phyloP scores from a whole-genome alignment of 2,329 filamentous ascomycete species.

The Ophiostoma angusticollis region DNA sequence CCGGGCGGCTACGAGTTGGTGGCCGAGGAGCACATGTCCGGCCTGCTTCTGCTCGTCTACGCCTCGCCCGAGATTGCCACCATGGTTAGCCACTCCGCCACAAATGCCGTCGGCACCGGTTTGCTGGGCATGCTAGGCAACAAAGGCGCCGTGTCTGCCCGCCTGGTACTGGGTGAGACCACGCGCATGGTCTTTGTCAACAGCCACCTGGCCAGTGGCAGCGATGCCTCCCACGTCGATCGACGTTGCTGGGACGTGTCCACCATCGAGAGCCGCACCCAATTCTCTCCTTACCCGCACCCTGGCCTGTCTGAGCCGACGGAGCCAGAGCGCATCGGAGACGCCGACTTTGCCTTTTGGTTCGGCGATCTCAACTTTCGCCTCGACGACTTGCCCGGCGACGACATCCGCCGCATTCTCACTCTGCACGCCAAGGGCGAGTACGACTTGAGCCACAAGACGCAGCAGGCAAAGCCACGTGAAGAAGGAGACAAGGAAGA shows the following conservation, averaged over 20 bases:
- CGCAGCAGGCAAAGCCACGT: background rate
- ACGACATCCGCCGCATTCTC: constrained; percentile 76
- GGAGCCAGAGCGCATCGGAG: constrained; percentile 58
- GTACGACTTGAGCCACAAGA: constrained; percentile 44
- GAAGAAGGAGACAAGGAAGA: background rate
- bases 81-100: constrained; percentile 70
- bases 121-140: constrained; percentile 90
- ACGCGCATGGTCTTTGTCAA: constrained; percentile 85
- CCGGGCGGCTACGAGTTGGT: constrained; percentile 67
- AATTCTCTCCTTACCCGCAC: constrained; percentile 58
- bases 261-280: constrained; percentile 63
- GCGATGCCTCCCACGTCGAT: constrained; percentile 64
- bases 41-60: constrained; percentile 73
- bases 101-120: constrained; percentile 73
- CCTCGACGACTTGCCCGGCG: constrained; percentile 73
- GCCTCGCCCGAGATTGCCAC: constrained; percentile 64
- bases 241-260: constrained; percentile 79
- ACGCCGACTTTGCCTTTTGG: constrained; percentile 93
- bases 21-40: constrained; percentile 73
- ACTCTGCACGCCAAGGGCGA: constrained; percentile 71
- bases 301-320: constrained; percentile 49
- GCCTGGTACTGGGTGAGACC: constrained; percentile 77
- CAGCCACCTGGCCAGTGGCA: constrained; percentile 78
- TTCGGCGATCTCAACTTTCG: constrained; percentile 94
- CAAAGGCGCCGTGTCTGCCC: constrained; percentile 76